Percentiles rank a stretch among this genome's conserved stretches.
phyloP scores from a whole-genome alignment of 2,329 filamentous ascomycete genomes.

The Alternaria infectoria region DNA sequence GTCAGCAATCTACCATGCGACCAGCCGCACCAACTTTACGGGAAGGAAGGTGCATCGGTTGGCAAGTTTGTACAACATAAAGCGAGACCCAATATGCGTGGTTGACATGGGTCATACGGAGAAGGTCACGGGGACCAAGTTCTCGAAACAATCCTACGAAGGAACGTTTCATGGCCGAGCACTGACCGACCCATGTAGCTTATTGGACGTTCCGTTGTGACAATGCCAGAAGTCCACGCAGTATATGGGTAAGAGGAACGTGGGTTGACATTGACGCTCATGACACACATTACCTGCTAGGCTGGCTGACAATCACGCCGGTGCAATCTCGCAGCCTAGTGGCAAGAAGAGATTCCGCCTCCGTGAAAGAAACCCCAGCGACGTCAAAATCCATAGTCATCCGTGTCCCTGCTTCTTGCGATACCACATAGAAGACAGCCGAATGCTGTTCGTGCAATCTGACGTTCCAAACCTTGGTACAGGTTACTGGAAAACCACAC shows the following conservation, averaged over 20 bases:
- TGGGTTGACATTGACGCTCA: background rate
- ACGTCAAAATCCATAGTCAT: background rate
- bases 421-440: background rate
- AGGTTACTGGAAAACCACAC: conserved; percentile 17
- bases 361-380: background rate
- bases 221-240: background rate
- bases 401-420: background rate
- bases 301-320: background rate
- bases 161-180: background rate
- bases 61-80: background rate
- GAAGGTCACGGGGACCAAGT: background rate
- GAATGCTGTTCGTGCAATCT: background rate
- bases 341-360: background rate
- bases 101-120: conserved; percentile 6
- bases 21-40: background rate
- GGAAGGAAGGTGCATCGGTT: conserved; percentile 3
- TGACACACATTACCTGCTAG: background rate
- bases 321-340: background rate
- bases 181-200: background rate
- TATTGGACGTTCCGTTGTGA: background rate
- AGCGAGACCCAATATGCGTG: background rate
- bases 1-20: conserved; percentile 9
- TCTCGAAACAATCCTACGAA: background rate
- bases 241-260: background rate
- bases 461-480: background rate